Evolutionary conservation across 139 green algal species (phyloP), one percentile per base, ranked within the genome.

Genomic region (Chlorokybus atmophyticus): DNA sequence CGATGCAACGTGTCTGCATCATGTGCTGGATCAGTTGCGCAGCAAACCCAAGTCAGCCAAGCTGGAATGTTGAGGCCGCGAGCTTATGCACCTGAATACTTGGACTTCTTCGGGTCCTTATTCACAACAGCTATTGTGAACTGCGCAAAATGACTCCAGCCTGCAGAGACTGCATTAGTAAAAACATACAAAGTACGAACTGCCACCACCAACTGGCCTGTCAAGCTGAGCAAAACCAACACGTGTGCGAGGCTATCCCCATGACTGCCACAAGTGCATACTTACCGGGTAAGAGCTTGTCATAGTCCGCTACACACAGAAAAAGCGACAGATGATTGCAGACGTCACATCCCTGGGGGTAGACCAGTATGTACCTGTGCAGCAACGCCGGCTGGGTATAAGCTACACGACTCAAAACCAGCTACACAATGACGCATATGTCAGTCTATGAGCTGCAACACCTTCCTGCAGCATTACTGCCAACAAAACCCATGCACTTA

Each of bases 41-140:
- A n/a, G n/a, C n/a, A n/a, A n/a, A n/a, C n/a, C n/a, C n/a, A n/a
- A n/a, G n/a, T n/a, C n/a, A n/a, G n/a, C n/a, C n/a, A n/a, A n/a
- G n/a, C n/a, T n/a, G n/a, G n/a, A n/a, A n/a, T n/a, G n/a, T n/a
- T n/a, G n/a, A n/a, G n/a, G n/a, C n/a, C n/a, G n/a, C n/a, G n/a
- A n/a, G 10, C 52, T n/a, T 5, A 3, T 32, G 29, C 29, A 68
- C 60, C 60, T 67, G 80, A 89, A 66, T 96, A 97, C 64, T 97
- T 97, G 28, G 74, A 87, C 71, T 93, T 95, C 71, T 95, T 95
- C 0, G 90, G 85, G 75, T 97, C 90, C 58, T 88, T 89, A 77
- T 97, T 96, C 7, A 96, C 87, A 17, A 97, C 90, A 3, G 90
- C 89, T 47, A 97, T 97, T 5, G 90, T 97, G 73, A 97, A 97